A percentile compares a stretch with the other conserved stretches of the same genome.
phyloP scores from a whole-genome alignment of 495 filamentous ascomycete genomes.

The Aspergillus sclerotiicarbonarius region DNA sequence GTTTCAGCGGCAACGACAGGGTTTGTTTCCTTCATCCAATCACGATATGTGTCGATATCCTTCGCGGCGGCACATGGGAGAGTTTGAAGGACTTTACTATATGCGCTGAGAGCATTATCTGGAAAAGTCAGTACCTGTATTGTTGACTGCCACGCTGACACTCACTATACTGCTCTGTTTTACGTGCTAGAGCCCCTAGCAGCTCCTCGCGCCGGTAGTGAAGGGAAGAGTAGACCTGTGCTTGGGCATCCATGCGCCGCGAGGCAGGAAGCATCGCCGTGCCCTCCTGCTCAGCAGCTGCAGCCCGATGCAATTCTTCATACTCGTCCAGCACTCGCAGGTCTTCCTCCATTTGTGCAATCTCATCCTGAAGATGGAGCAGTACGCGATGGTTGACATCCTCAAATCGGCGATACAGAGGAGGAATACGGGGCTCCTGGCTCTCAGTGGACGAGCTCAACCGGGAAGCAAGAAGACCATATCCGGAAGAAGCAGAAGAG shows the following conservation, averaged over 20 bases:
- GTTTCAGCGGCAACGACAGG: constrained; percentile 67
- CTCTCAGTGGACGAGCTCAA: constrained; percentile 45
- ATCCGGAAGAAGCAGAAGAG: constrained; percentile 50
- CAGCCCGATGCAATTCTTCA: constrained; percentile 63
- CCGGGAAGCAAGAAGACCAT: constrained; percentile 63
- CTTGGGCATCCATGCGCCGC: constrained; percentile 57
- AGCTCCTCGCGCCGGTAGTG: constrained; percentile 70
- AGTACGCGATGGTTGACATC: constrained; percentile 81
- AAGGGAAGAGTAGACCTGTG: constrained; percentile 64
- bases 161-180: constrained; percentile 84
- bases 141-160: constrained; percentile 6
- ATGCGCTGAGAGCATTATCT: constrained; percentile 72
- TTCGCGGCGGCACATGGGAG: constrained; percentile 53
- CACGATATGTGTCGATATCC: constrained; percentile 62
- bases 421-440: constrained; percentile 47
- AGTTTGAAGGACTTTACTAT: constrained; percentile 56
- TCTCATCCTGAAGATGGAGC: constrained; percentile 83
- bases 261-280: constrained; percentile 57
- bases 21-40: constrained; percentile 59
- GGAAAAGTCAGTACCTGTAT: constrained; percentile 1
- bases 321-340: constrained; percentile 68
- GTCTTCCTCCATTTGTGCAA: constrained; percentile 74
- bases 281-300: constrained; percentile 50
- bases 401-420: constrained; percentile 84
- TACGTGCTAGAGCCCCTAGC: constrained; percentile 67